Evolutionary conservation across 352 stramenopile genomes (phyloP), one percentile per base, ranked within the genome.

Genomic region (Phytophthora meadii): DNA sequence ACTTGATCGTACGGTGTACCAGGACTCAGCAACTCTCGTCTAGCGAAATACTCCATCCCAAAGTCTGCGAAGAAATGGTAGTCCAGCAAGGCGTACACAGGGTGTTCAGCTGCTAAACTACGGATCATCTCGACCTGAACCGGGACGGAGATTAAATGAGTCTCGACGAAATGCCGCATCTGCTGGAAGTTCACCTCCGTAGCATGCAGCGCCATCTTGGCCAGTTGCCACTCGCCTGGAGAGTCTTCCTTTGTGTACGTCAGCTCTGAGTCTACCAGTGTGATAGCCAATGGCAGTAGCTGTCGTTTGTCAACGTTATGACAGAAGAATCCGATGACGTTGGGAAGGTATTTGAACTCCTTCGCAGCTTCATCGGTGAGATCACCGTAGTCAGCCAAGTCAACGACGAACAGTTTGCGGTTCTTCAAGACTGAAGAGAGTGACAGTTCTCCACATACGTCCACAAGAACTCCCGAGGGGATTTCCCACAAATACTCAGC

Each of bases 61-160:
- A 81, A 79, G 46, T 85, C 60, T 2, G 69, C 54, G 4, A 65
- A 62, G 15, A 77, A 65, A 55, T 85, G 77, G 45, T 79, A 72
- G 53, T 76, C 48, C 11, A 85, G 40, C 37, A 85, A 66, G 2
- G 71, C 77, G 9, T 77, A 69, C 25, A 85, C 52, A 0, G 77
- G 77, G 39, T 85, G 74, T 0, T 73, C 44, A 0, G 17, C 46
- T 1, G 65, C 54, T 44, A 84, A 47, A 45, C 53, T 72, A 5
- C 77, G 72, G 37, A 81, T 68, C 48, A 79, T 60, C 51, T 83
- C 77, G 6, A 82, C 72, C 14, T 77, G 74, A 12, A 84, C 68
- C 4, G 74, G 74, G 10, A 79, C 64, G 0, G 59, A 72, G 14
- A 84, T 24, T 14, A 70, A 57, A 28, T 76, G 70, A 0, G 65